Base-by-base conservation (phyloP, 306 rosid genomes). In the Rosa lucieae region DNA sequence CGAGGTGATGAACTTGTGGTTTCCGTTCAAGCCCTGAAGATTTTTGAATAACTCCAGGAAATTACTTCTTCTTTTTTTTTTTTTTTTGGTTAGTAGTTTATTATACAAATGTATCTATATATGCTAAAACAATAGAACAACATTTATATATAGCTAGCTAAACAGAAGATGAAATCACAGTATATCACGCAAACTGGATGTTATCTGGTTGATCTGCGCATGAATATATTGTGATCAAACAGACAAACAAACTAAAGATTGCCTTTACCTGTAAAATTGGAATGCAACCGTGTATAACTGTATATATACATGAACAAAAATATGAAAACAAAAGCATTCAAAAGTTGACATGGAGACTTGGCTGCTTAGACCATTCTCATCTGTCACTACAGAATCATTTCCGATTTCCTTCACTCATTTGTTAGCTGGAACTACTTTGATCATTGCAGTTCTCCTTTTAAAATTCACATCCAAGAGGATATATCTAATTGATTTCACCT, bases 401-500 rank as follows among this genome's bases (percentile, higher is more conserved):
- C 82, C 79, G 32, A 84, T 81, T 49, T 76, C 82, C 32, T 53
- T 78, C 29, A 32, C 70, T 67, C 84, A 85, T 74, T 79, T 79
- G 67, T 75, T 82, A 43, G 79, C 80, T 62, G 78, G 84, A 78
- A 72, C 85, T 39, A 67, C 82, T 63, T 56, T 84, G 40, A 65
- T 81, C 70, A 61, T 83, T 80, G 53, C 80, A 58, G 40, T 79
- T 49, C 70, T 87, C 81, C 86, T 23, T 62, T 53, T 87, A 6
- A 66, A n/a, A 61, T 80, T 81, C 67, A 84, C 59, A 81, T 67
- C 84, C 26, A 81, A 26, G 2, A 69, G 73, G 49, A 66, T 86
- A 40, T 93, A 93, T 86, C 94, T 93, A 68, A 5, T 92, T 79
- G 90, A 92, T 73, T 90, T 82, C 72, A 76, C 78, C 52, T 88